Conservation (phyloP, 192 early-diverging fungal species). For the Linnemannia hyalina region DNA sequence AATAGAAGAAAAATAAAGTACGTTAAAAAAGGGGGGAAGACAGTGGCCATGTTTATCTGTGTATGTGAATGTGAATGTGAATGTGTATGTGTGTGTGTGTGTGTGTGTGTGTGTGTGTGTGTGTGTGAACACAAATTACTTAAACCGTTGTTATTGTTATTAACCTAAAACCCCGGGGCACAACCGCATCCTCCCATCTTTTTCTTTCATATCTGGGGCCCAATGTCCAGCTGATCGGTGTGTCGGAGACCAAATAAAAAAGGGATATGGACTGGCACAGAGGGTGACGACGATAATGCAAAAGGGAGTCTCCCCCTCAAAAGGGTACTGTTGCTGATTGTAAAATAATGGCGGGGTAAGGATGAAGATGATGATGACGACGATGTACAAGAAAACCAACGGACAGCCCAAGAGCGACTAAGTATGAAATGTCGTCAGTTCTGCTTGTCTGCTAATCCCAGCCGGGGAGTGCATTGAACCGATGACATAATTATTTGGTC, state of each 20-base stretch:
- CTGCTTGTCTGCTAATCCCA: neutral
- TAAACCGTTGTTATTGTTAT: neutral
- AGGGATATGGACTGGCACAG: neutral
- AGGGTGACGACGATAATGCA: neutral
- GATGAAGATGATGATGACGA: neutral
- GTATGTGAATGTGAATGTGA: neutral
- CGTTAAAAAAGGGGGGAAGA: neutral
- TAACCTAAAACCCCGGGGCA: neutral
- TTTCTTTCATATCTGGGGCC: neutral
- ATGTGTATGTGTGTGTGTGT: neutral
- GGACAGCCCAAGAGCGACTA: neutral
- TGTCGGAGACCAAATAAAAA: neutral
- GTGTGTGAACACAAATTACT: neutral
- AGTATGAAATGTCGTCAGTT: neutral
- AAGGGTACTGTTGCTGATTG: neutral
- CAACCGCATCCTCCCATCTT: neutral
- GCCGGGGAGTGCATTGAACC: neutral
- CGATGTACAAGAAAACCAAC: neutral
- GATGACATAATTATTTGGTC: conserved; percentile 1
- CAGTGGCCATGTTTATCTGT: neutral
- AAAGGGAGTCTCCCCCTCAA: neutral
- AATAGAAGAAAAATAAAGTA: neutral
- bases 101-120: neutral
- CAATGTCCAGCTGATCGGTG: neutral
- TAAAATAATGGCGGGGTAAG: neutral